Conservation (phyloP, 495 filamentous ascomycete species). For the Penicillium cinerascens region DNA sequence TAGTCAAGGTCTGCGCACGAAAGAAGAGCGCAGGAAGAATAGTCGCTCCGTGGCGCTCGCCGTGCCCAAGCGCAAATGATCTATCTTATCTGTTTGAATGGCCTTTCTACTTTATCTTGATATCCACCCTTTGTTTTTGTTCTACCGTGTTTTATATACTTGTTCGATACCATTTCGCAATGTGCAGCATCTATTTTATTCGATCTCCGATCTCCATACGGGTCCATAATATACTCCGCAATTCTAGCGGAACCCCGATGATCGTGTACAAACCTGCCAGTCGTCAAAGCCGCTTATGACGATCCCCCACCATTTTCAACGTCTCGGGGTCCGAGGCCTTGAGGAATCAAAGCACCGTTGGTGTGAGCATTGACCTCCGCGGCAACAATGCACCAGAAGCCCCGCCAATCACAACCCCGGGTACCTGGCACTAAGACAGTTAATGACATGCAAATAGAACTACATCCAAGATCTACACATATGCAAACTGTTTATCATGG, state of each 20-base stretch:
- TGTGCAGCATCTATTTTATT: neutral
- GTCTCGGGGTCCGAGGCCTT: neutral
- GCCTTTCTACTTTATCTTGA: slow-evolving; percentile 2
- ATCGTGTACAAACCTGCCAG: neutral
- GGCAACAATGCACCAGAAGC: neutral
- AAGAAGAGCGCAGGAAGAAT: slow-evolving; percentile 29
- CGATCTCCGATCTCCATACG: neutral
- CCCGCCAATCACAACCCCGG: slow-evolving; percentile 7
- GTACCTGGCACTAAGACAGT: slow-evolving; percentile 2
- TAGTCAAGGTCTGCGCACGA: slow-evolving; percentile 36
- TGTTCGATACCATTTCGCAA: slow-evolving; percentile 3
- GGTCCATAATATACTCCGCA: neutral
- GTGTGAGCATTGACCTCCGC: slow-evolving; percentile 12
- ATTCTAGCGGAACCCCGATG: neutral
- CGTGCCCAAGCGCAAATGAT: slow-evolving; percentile 6
- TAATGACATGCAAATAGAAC: neutral
- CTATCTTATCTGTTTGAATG: neutral
- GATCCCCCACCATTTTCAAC: slow-evolving; percentile 2
- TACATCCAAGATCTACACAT: neutral
- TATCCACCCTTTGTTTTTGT: slow-evolving; percentile 8
- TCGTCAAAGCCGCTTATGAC: neutral
- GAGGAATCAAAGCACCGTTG: neutral
- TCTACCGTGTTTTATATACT: neutral
- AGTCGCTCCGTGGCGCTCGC: slow-evolving; percentile 19
- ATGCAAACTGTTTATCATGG: slow-evolving; percentile 11